Base-by-base conservation (phyloP, 352 stramenopile species). In the Phytophthora colocasiae region DNA sequence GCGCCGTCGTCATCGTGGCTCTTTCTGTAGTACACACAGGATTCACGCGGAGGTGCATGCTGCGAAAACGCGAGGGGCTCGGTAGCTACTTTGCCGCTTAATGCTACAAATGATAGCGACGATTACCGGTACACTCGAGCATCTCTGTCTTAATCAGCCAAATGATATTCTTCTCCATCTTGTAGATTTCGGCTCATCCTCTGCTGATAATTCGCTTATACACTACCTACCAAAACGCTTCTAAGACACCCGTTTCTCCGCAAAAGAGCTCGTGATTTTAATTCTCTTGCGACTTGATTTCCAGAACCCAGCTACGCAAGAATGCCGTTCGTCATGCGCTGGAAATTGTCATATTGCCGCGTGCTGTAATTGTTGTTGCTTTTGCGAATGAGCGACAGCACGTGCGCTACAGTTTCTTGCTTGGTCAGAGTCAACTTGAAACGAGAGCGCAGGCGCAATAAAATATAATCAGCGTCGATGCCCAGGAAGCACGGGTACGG, bases 401-500 rank as follows among this genome's bases (percentile, higher is more conserved):
- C 93, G 71, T 97, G 87, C 26, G 89, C 87, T 22, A 98, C 93
- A 4, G 89, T 91, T 41, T 97, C 90, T 59, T 96, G 84, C 69
- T 96, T 97, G 8, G 89, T 90, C 43, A 97, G 65, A 27, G 77
- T 80, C 22, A 93, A 73, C 73, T 96, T 96, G 75, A 98, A 96
- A 45, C 92, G 87, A 57, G 80, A 81, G n/a, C 89, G 85, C 56
- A 97, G 75, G 60, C 85, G 83, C 47, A 93, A 80, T 64, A 97
- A 69, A 73, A 97, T 93, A 74, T 93, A 93, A 47, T 83, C 75
- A 46, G 87, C 68, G 55, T 95, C 82, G 58, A 95, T 95, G 66
- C 77, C 78, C 40, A 83, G 73, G 67, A 99, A 99, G 73, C 97
- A 99, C 47, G 96, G 96, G 73, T 99, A 99, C 39, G 95, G 95